phyloP scores from a whole-genome alignment of 192 early-diverging fungal species.

The Coemansia sp. region DNA sequence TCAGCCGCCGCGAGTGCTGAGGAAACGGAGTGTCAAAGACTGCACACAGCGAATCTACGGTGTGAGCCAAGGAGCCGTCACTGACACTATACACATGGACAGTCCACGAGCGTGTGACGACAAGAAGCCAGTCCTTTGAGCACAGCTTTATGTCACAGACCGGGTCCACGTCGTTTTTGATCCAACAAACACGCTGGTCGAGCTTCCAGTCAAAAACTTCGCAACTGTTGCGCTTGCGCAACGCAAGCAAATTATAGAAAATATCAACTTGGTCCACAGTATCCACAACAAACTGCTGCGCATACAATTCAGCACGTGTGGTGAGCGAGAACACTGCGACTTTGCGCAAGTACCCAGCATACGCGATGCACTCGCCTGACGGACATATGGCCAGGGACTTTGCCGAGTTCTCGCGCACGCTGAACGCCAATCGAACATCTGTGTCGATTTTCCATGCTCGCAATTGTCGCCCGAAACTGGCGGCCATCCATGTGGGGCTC shows the following conservation, averaged over 20 bases:
- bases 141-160: slow-evolving; percentile 8
- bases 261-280: slow-evolving; percentile 18
- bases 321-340: slow-evolving; percentile 14
- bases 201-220: slow-evolving; percentile 16
- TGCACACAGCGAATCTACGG: neutral
- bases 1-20: neutral
- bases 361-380: neutral
- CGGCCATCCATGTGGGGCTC: slow-evolving; percentile 7
- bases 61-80: neutral
- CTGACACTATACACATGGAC: neutral
- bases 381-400: slow-evolving; percentile 25
- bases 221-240: slow-evolving; percentile 5
- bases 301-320: neutral
- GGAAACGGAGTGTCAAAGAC: neutral
- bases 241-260: slow-evolving; percentile 3
- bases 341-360: slow-evolving; percentile 18
- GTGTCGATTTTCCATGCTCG: slow-evolving; percentile 13
- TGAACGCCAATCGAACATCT: neutral
- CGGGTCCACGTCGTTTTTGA: neutral
- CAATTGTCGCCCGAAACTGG: slow-evolving; percentile 16
- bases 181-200: neutral
- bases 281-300: neutral
- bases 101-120: slow-evolving; percentile 1
- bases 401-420: slow-evolving; percentile 15
- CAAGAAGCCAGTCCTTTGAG: slow-evolving; percentile 8